phyloP scores from a whole-genome alignment of 2,329 filamentous ascomycete genomes.

The Dactylellina parvicollis region DNA sequence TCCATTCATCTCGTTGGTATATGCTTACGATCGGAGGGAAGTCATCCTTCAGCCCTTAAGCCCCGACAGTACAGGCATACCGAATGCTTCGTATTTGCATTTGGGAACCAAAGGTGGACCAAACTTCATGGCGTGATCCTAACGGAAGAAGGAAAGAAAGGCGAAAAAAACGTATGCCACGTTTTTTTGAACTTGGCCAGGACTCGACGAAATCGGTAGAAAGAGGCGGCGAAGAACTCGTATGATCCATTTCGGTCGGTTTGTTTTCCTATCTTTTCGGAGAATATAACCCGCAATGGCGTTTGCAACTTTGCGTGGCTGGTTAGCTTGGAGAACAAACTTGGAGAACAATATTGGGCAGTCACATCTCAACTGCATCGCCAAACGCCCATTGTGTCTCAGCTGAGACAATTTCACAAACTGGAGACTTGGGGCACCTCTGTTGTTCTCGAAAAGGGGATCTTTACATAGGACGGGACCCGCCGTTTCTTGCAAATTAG shows the following conservation, averaged over 20 bases:
- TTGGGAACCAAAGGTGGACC: background rate
- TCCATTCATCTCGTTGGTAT: background rate
- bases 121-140: slow-evolving; percentile 21
- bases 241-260: slow-evolving; percentile 44
- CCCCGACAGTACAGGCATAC: slow-evolving; percentile 5
- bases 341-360: slow-evolving; percentile 3
- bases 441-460: slow-evolving; percentile 16
- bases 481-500: slow-evolving; percentile 11
- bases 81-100: background rate
- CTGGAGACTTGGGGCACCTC: background rate
- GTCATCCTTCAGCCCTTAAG: slow-evolving; percentile 23
- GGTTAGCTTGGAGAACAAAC: slow-evolving; percentile 22
- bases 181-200: slow-evolving; percentile 1
- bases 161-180: slow-evolving; percentile 12
- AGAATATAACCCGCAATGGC: slow-evolving; percentile 49
- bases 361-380: slow-evolving; percentile 8
- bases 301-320: slow-evolving; percentile 31
- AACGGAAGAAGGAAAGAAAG: background rate
- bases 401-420: slow-evolving; percentile 36
- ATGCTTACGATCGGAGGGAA: background rate
- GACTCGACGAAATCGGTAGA: background rate
- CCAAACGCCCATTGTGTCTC: slow-evolving; percentile 38
- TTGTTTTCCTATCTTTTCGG: slow-evolving; percentile 46
- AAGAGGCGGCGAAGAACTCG: slow-evolving; percentile 13
- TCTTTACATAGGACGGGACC: background rate